phyloP scores from a whole-genome alignment of 1,139 yeast genomes.

The Hyphopichia pseudoburtonii region DNA sequence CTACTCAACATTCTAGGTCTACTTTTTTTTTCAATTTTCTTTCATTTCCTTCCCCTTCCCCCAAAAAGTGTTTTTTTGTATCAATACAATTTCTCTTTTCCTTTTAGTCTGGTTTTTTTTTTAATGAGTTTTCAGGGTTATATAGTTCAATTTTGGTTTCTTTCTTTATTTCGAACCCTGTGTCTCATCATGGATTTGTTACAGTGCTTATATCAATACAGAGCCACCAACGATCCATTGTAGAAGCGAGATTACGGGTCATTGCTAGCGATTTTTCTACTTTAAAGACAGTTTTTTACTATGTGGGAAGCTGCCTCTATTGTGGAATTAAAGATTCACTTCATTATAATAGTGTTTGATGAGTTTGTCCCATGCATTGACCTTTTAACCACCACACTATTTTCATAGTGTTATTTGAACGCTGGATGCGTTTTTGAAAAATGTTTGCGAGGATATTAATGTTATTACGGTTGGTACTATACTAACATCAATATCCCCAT shows the following conservation, averaged over 20 bases:
- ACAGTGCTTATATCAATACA: slow-evolving; percentile 51
- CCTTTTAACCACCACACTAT: background rate
- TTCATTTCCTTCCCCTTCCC: background rate
- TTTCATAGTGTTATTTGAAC: background rate
- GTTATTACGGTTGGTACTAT: slow-evolving; percentile 1
- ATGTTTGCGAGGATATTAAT: background rate
- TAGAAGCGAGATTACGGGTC: slow-evolving; percentile 13
- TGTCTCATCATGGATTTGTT: slow-evolving; percentile 50
- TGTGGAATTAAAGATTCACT: slow-evolving; percentile 1
- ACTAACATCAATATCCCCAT: background rate
- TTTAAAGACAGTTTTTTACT: no score
- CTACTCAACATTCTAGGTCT: background rate
- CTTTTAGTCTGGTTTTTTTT: slow-evolving; percentile 13
- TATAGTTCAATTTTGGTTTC: slow-evolving; percentile 24
- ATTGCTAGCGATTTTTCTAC: slow-evolving; percentile 5
- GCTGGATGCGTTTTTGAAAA: background rate
- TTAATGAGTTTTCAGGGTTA: slow-evolving; percentile 24
- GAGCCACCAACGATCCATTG: slow-evolving; percentile 63
- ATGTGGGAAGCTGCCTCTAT: no score
- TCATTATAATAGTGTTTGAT: slow-evolving; percentile 1
- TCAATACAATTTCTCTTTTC: slow-evolving; percentile 22
- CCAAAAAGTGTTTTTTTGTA: slow-evolving; percentile 14
- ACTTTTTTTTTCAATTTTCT: background rate
- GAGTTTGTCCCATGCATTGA: slow-evolving; percentile 3
- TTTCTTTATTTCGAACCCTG: slow-evolving; percentile 32